Conservation (phyloP, 2,329 filamentous ascomycete species). For the Pyricularia grisea region DNA sequence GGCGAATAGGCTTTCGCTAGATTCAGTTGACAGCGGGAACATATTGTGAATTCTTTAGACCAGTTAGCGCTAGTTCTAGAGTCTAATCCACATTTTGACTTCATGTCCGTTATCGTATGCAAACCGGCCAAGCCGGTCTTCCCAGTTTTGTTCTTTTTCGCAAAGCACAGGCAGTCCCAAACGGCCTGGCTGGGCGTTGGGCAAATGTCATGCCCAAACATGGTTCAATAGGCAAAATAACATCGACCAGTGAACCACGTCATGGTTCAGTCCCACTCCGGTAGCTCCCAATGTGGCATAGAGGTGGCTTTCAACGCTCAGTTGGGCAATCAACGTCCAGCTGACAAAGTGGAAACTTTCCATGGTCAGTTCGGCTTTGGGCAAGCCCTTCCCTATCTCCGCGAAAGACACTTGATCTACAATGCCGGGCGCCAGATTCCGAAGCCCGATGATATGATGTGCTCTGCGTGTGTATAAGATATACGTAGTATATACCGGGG, state of each 20-base stretch:
- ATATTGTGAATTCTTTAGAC: not conserved
- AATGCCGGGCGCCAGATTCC: not conserved
- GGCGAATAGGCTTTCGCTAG: not conserved
- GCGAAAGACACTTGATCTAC: not conserved
- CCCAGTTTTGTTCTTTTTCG: not conserved
- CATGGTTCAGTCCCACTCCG: not conserved
- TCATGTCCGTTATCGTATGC: not conserved
- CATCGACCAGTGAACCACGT: not conserved
- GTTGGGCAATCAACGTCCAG: not conserved
- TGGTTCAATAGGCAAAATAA: not conserved
- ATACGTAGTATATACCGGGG: not conserved
- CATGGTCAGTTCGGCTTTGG: not conserved
- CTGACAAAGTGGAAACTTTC: not conserved
- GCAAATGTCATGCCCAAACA: not conserved
- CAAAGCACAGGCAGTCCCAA: not conserved
- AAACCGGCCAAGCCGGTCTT: not conserved
- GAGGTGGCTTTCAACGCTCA: not conserved
- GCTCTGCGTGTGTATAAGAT: not conserved
- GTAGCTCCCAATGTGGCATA: not conserved
- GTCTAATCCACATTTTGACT: not conserved
- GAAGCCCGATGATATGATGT: not conserved
- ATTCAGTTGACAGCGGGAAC: not conserved
- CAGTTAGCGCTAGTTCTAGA: not conserved
- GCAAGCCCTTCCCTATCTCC: not conserved
- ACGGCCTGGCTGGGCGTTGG: not conserved